These are phyloP conservation scores for Falciphora oryzae DNA, from an alignment of 2,329 filamentous ascomycete species.

Conservation along the genomic window DNA sequence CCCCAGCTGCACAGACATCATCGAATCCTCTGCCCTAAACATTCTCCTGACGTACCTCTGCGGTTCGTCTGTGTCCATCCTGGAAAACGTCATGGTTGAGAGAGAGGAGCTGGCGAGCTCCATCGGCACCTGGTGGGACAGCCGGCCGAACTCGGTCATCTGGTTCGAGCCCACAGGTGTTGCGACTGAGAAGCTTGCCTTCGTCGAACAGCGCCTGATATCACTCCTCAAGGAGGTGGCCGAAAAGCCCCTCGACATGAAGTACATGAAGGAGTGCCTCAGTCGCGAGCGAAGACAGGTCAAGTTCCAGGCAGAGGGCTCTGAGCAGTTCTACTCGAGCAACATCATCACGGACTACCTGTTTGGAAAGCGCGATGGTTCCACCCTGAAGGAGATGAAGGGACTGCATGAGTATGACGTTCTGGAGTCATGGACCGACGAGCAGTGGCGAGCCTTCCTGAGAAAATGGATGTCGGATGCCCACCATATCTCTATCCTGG, in stretches of 20 bases:
- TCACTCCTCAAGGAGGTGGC: conserved; percentile 77
- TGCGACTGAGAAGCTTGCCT: conserved; percentile 74
- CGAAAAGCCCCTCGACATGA: conserved; percentile 77
- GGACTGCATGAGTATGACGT: conserved; percentile 56
- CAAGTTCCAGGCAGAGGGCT: conserved; percentile 77
- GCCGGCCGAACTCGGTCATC: conserved; percentile 74
- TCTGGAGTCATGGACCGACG: conserved; percentile 73
- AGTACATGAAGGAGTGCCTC: conserved; percentile 84
- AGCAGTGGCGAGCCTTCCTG: conserved; percentile 77
- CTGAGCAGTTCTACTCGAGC: conserved; percentile 73
- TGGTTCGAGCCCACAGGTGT: conserved; percentile 84
- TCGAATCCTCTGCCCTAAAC: conserved; percentile 67
- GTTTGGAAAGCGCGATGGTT: conserved; percentile 81
- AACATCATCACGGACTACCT: conserved; percentile 90
- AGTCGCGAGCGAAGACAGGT: conserved; percentile 73
- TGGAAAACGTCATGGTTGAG: conserved; percentile 91
- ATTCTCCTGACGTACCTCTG: conserved; percentile 81
- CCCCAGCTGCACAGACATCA: conserved; percentile 67
- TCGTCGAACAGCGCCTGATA: conserved; percentile 81
- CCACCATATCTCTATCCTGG: conserved; percentile 80
- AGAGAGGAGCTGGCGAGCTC: conserved; percentile 87
- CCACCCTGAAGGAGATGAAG: conserved; percentile 58
- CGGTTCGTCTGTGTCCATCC: conserved; percentile 84
- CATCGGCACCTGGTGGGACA: conserved; percentile 73
- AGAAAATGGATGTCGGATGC: conserved; percentile 81